These are phyloP conservation scores for Colletotrichum sublineola DNA, from an alignment of 2,329 filamentous ascomycete species.

Conservation along the genomic window DNA sequence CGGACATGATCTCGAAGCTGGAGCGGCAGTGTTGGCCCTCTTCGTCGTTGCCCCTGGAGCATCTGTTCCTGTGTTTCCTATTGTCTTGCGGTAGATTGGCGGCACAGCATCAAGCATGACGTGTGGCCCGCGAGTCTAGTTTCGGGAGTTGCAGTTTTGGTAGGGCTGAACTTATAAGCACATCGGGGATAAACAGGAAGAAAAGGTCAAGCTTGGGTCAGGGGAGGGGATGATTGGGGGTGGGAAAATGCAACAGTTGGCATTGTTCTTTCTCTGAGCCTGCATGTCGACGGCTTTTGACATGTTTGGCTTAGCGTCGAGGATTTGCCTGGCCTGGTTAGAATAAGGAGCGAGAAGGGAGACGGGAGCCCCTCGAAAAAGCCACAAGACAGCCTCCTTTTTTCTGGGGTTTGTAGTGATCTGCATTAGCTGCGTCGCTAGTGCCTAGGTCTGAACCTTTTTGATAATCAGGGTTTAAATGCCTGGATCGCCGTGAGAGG, in stretches of 20 bases:
- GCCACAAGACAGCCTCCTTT: conserved; percentile 33
- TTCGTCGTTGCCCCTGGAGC: conserved; percentile 7
- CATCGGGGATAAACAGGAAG: conserved; percentile 7
- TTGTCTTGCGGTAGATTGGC: neutral
- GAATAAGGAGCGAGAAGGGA: neutral
- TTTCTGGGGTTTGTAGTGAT: conserved; percentile 31
- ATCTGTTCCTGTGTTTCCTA: conserved; percentile 16
- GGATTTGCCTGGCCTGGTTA: conserved; percentile 5
- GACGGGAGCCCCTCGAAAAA: conserved; percentile 5
- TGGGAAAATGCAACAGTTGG: conserved; percentile 23
- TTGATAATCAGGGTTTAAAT: neutral
- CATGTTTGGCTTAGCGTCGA: conserved; percentile 35
- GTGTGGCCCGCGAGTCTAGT: conserved; percentile 14
- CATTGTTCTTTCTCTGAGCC: conserved; percentile 21
- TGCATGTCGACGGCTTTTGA: conserved; percentile 37
- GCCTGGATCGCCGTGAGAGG: conserved; percentile 1
- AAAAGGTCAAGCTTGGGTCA: neutral
- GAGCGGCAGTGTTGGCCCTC: conserved; percentile 1
- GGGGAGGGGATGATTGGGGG: neutral
- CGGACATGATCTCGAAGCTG: conserved; percentile 50
- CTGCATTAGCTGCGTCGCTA: conserved; percentile 36
- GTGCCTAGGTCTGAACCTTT: conserved; percentile 14
- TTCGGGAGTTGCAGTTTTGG: neutral
- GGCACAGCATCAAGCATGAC: conserved; percentile 18
- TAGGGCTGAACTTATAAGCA: conserved; percentile 39